phyloP scores from a whole-genome alignment of 2,329 filamentous ascomycete genomes.

The Cryphonectria parasitica region DNA sequence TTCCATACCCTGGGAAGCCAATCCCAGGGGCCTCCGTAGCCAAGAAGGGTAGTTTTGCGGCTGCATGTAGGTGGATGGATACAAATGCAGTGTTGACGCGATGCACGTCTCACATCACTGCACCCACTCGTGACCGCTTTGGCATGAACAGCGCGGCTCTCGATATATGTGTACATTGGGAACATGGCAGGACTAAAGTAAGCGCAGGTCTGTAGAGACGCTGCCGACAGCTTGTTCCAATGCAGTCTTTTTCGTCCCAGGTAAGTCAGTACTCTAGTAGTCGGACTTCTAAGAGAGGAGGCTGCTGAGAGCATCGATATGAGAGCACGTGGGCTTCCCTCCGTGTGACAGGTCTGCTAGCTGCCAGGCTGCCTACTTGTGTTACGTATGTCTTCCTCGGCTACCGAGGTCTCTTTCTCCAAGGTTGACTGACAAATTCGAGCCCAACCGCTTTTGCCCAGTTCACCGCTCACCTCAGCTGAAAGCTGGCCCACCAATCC shows the following conservation, averaged over 20 bases:
- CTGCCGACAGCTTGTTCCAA: neutral
- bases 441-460: slow-evolving; percentile 2
- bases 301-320: neutral
- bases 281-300: neutral
- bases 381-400: neutral
- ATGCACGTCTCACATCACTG: slow-evolving; percentile 10
- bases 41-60: slow-evolving; percentile 8
- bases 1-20: slow-evolving; percentile 4
- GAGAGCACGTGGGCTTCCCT: neutral
- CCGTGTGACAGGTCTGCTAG: neutral
- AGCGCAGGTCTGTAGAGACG: neutral
- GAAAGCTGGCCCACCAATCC: slow-evolving; percentile 2
- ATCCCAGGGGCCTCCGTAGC: neutral
- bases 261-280: neutral
- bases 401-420: neutral
- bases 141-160: neutral
- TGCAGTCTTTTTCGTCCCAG: neutral
- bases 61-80: neutral
- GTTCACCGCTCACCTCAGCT: slow-evolving; percentile 14
- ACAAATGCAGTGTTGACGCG: slow-evolving; percentile 6
- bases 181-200: neutral
- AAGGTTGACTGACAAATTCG: neutral
- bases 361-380: neutral
- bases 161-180: neutral
- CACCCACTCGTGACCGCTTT: slow-evolving; percentile 12